Conservation (phyloP, 2,329 filamentous ascomycete genomes). For the Diaporthe ilicicola region DNA sequence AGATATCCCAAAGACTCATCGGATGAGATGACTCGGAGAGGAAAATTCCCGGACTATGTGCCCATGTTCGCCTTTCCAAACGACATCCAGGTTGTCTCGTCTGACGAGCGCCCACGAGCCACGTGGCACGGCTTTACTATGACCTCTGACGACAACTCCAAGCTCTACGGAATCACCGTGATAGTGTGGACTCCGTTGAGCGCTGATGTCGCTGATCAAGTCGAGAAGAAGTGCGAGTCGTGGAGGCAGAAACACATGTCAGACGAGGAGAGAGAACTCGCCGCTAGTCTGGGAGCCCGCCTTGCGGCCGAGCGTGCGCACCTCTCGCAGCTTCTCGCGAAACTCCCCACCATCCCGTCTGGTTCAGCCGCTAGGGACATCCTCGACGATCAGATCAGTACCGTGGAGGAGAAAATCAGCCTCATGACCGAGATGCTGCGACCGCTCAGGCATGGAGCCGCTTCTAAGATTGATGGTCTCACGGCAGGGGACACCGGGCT, state of each 20-base stretch:
- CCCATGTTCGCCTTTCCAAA: slow-evolving; percentile 99
- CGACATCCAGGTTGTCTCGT: slow-evolving; percentile 95
- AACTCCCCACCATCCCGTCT: slow-evolving; percentile 81
- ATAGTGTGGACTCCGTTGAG: slow-evolving; percentile 93
- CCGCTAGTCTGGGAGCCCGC: slow-evolving; percentile 88
- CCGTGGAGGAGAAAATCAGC: slow-evolving; percentile 95
- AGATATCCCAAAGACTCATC: slow-evolving; percentile 86
- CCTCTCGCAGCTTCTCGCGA: slow-evolving; percentile 85
- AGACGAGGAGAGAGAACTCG: slow-evolving; percentile 88
- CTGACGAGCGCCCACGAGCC: slow-evolving; percentile 91
- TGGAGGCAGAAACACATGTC: slow-evolving; percentile 91
- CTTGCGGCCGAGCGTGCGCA: slow-evolving; percentile 89
- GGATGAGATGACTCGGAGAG: slow-evolving; percentile 82
- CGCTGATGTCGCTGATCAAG: slow-evolving; percentile 80
- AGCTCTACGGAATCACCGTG: slow-evolving; percentile 89
- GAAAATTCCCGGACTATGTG: slow-evolving; percentile 94
- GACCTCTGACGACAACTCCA: slow-evolving; percentile 92
- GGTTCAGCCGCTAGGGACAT: slow-evolving; percentile 83
- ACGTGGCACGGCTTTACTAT: slow-evolving; percentile 99
- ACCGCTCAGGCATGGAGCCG: slow-evolving; percentile 90
- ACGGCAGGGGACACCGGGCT: slow-evolving; percentile 95
- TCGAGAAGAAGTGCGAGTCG: slow-evolving; percentile 83
- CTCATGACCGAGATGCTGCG: slow-evolving; percentile 96
- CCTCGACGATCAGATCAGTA: slow-evolving; percentile 92
- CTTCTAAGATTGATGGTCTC: slow-evolving; percentile 95